Evolutionary conservation across 768 basidiomycete species (phyloP).

Genomic region (Mycena belliarum): DNA sequence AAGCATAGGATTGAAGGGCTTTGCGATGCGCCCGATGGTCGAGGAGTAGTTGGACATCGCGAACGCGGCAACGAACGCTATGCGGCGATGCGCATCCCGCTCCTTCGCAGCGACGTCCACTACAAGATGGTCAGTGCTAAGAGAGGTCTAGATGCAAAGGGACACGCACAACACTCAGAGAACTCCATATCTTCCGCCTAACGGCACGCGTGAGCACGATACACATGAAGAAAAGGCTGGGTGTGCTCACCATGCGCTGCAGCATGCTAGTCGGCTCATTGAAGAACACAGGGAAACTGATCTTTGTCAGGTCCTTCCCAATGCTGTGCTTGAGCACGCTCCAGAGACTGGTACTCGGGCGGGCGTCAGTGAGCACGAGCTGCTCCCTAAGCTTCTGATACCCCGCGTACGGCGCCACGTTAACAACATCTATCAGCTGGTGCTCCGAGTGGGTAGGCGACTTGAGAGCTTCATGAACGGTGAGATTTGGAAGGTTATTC

Average conservation of each 20-base stretch:
- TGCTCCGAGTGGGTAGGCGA: constrained; percentile 40
- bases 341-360: constrained; percentile 92
- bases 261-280: constrained; percentile 97
- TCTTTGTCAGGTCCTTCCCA: constrained; percentile 95
- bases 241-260: constrained; percentile 76
- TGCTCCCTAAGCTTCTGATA: constrained; percentile 64
- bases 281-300: constrained; percentile 92
- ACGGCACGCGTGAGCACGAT: constrained; percentile 25
- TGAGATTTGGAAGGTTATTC: constrained; percentile 73
- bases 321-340: constrained; percentile 93
- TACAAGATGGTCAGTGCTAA: constrained; percentile 28
- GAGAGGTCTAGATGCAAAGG: not conserved
- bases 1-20: constrained; percentile 96
- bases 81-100: constrained; percentile 72
- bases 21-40: constrained; percentile 94
- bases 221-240: constrained; percentile 3
- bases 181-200: constrained; percentile 97
- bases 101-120: constrained; percentile 86
- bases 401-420: constrained; percentile 55
- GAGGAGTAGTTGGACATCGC: constrained; percentile 98
- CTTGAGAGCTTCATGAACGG: constrained; percentile 65
- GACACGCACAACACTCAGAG: constrained; percentile 77
- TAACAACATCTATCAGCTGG: constrained; percentile 20
- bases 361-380: constrained; percentile 71
- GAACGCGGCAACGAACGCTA: constrained; percentile 94